Base-by-base conservation (phyloP, 1,284 basidiomycete genomes). In the Sphagnurus paluster region DNA sequence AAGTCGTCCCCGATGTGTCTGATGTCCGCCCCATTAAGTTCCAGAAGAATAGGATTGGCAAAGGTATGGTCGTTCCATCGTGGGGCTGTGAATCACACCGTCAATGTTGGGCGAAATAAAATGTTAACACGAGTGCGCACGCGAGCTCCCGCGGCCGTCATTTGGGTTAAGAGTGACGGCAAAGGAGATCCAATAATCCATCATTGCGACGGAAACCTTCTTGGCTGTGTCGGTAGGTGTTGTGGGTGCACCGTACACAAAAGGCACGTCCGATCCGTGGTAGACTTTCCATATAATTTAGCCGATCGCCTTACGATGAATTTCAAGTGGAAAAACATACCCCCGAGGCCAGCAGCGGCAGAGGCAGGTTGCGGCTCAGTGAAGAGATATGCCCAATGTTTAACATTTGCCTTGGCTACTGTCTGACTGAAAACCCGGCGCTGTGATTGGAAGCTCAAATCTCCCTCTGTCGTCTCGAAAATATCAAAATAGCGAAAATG, bases 101-200 rank as follows among this genome's bases (percentile, higher is more conserved):
- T 3, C 14, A 5, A 1, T 19, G 9, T 2, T 24, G 2, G 9
- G 14, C 10, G 6, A 37, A 23, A 21, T 19, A 40, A n/a, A 28
- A 32, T 11, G 47, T 23, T 5, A 26, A 30, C 24, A 16, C 35
- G 19, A 24, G 28, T 28, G 58, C 62, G 40, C 58, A 75, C 72
- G 69, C 33, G 47, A 28, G 24, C 53, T 54, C 17, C 76, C 76
- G 19, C 59, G 61, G 4, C 69, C 70, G 48, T 79, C 76, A 49
- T 79, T 79, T 5, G 77, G 76, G 41, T 75, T 65, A 28, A 76
- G 56, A 30, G 67, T 72, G 4, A 67, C 70, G 0, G 70, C 71
- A 46, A 79, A 79, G 0, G 76, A 78, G 11, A 78, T 61, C 75
- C 76, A 79, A 44, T 77, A 78, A 42, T 78, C 71, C 49, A 75